Evolutionary conservation across 441 rosid species (phyloP).

Genomic region (Mallotus japonicus): DNA sequence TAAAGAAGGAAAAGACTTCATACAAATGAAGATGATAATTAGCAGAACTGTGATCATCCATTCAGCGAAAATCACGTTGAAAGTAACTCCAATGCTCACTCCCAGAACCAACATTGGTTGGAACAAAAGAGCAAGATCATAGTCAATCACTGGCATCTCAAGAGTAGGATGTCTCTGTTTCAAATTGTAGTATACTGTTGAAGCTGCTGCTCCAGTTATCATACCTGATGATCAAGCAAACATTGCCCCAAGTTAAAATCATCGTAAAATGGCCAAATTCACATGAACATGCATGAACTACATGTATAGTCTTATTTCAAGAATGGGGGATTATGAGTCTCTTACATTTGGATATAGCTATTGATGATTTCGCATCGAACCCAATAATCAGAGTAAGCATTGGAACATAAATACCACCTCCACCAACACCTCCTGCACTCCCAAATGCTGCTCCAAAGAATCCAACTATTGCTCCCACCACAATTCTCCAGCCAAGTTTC

Average conservation of each 20-base stretch:
- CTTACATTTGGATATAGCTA: slow-evolving; percentile 59
- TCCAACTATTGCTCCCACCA: slow-evolving; percentile 37
- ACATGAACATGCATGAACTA: no score
- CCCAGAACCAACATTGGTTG: slow-evolving; percentile 64
- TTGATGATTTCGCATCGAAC: slow-evolving; percentile 54
- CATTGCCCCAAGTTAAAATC: no score
- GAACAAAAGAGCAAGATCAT: slow-evolving; percentile 54
- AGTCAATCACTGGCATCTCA: slow-evolving; percentile 50
- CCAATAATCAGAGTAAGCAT: slow-evolving; percentile 56
- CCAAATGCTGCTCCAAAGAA: slow-evolving; percentile 60
- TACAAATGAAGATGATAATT: slow-evolving; percentile 47
- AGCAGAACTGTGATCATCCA: slow-evolving; percentile 62
- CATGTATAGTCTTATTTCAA: background rate
- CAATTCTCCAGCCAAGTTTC: slow-evolving; percentile 50
- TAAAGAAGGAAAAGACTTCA: background rate
- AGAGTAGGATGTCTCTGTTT: slow-evolving; percentile 55
- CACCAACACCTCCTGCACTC: slow-evolving; percentile 63
- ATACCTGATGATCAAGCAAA: slow-evolving; percentile 35
- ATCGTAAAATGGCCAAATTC: no score
- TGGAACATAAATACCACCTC: slow-evolving; percentile 63
- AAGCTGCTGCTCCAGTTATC: slow-evolving; percentile 56
- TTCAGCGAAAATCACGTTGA: slow-evolving; percentile 51
- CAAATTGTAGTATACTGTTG: slow-evolving; percentile 50
- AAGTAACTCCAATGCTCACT: slow-evolving; percentile 55
- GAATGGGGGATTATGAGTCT: background rate